Percentiles rank a stretch among this genome's conserved stretches.
Conservation (phyloP, 2,329 filamentous ascomycete species). For the Stachybotrys chartarum region DNA sequence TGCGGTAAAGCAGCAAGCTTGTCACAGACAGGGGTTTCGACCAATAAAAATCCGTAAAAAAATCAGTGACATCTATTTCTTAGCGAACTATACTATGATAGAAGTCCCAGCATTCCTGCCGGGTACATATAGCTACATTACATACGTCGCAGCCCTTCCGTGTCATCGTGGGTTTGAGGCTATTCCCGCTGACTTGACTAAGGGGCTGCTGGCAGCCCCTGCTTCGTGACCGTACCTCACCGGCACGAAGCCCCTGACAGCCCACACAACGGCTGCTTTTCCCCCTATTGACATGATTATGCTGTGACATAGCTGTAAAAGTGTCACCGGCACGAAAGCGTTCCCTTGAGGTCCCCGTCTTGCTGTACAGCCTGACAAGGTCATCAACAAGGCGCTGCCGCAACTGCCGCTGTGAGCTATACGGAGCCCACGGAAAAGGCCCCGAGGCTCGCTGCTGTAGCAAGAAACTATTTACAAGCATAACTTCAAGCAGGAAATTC, state of each 20-base stretch:
- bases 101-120: constrained; percentile 5
- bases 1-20: not conserved
- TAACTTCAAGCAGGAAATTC: constrained; percentile 7
- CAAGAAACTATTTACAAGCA: constrained; percentile 7
- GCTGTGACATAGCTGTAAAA: constrained; percentile 2
- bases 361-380: constrained; percentile 1
- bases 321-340: constrained; percentile 1
- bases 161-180: not conserved
- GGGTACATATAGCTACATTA: constrained; percentile 4
- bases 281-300: constrained; percentile 5
- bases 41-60: not conserved
- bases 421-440: not conserved
- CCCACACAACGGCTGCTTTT: constrained; percentile 3
- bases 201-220: not conserved
- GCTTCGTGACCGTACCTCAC: not conserved
- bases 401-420: constrained; percentile 1
- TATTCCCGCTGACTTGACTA: not conserved
- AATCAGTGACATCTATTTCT: not conserved
- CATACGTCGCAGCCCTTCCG: not conserved
- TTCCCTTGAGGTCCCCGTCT: not conserved
- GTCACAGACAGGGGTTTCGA: not conserved
- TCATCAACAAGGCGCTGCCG: constrained; percentile 1
- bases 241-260: constrained; percentile 2
- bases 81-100: not conserved
- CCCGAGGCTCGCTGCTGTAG: constrained; percentile 1